These are phyloP conservation scores for Plasmodium vinckei DNA, from an alignment of 169 alveolate genomes.

Conservation along the genomic window DNA sequence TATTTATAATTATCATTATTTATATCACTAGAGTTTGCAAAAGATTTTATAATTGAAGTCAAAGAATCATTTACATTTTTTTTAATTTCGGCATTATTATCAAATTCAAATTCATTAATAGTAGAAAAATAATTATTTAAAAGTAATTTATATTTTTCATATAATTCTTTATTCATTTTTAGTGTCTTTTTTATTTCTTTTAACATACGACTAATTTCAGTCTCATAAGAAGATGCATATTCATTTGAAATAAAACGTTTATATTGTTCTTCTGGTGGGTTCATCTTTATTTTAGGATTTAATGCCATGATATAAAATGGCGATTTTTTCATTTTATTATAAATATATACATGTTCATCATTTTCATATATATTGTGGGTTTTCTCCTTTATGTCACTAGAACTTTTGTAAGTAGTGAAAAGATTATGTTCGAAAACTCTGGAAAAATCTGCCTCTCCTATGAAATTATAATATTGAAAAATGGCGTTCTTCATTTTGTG, in stretches of 20 bases:
- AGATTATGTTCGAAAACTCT: constrained; percentile 18
- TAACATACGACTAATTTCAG: constrained; percentile 30
- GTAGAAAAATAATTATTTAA: constrained; percentile 45
- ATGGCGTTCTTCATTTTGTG: constrained; percentile 67
- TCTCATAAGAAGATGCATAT: constrained; percentile 53
- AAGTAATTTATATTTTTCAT: constrained; percentile 19
- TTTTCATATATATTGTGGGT: neutral
- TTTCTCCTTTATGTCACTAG: neutral
- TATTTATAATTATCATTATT: constrained; percentile 28
- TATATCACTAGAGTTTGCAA: constrained; percentile 28
- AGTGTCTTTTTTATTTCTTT: constrained; percentile 41
- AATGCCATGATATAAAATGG: constrained; percentile 53
- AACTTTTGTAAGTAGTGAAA: constrained; percentile 16
- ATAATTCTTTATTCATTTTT: constrained; percentile 24
- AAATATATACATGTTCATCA: constrained; percentile 29
- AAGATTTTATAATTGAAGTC: constrained; percentile 11
- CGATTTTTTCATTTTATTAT: constrained; percentile 54
- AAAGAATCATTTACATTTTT: constrained; percentile 4
- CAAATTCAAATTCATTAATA: constrained; percentile 63
- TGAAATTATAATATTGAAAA: constrained; percentile 53
- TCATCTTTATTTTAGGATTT: constrained; percentile 38
- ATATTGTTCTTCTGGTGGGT: constrained; percentile 41
- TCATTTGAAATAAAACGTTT: constrained; percentile 37
- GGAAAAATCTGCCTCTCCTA: constrained; percentile 72
- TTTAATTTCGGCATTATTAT: constrained; percentile 8